phyloP scores from a whole-genome alignment of 768 basidiomycete genomes.

The Leccinum uliginosum region DNA sequence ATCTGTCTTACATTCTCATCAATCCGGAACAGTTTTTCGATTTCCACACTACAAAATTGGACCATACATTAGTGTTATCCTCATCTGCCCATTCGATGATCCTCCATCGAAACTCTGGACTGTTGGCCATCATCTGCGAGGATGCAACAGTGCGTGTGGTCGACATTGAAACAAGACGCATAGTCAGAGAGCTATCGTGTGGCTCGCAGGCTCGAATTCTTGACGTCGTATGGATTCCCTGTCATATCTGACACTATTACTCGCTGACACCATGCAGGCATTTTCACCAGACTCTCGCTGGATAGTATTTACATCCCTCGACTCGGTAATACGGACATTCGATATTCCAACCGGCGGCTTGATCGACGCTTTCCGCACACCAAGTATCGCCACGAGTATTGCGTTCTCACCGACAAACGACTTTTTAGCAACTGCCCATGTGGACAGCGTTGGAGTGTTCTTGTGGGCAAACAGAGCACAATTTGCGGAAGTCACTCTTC shows the following conservation, averaged over 20 bases:
- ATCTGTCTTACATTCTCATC: background rate
- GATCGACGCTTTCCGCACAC: constrained; percentile 87
- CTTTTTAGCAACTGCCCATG: constrained; percentile 92
- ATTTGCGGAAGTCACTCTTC: constrained; percentile 80
- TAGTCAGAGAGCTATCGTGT: constrained; percentile 79
- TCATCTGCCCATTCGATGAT: constrained; percentile 66
- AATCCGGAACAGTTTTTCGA: constrained; percentile 77
- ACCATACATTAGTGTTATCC: constrained; percentile 61
- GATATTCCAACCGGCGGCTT: constrained; percentile 91
- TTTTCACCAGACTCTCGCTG: constrained; percentile 96
- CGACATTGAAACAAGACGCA: constrained; percentile 83
- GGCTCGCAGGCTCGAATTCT: constrained; percentile 83
- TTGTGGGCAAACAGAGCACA: constrained; percentile 99
- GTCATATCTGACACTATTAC: background rate
- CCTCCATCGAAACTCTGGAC: constrained; percentile 79
- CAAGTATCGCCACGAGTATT: constrained; percentile 83
- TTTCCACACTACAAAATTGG: constrained; percentile 80
- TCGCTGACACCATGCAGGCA: constrained; percentile 45
- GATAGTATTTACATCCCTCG: constrained; percentile 84
- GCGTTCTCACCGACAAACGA: constrained; percentile 94
- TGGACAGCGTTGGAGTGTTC: constrained; percentile 91
- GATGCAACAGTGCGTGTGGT: constrained; percentile 82
- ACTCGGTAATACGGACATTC: constrained; percentile 90
- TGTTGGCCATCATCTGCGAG: constrained; percentile 81
- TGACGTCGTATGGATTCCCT: constrained; percentile 64